phyloP scores from a whole-genome alignment of 345 rosid genomes.

The Eucalyptus rudis region DNA sequence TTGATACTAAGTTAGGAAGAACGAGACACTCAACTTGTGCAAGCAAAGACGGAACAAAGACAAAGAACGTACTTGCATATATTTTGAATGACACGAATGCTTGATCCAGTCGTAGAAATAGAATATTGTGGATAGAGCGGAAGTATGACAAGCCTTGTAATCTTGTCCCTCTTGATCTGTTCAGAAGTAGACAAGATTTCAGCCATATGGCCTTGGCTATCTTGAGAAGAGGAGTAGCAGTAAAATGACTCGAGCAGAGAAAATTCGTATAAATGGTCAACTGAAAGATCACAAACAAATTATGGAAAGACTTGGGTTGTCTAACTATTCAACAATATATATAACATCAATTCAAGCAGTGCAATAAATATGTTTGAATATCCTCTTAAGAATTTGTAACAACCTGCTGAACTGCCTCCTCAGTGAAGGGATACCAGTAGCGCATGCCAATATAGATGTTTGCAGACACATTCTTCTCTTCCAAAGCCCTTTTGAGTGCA shows the following conservation, averaged over 20 bases:
- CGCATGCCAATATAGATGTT: constrained; percentile 84
- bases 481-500: constrained; percentile 51
- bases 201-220: not conserved
- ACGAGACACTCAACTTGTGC: not conserved
- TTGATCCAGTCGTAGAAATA: constrained; percentile 91
- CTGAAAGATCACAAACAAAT: not conserved
- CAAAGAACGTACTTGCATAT: constrained; percentile 35
- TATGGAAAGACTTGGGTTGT: not conserved
- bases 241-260: not conserved
- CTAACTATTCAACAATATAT: not conserved
- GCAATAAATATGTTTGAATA: not conserved
- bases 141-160: constrained; percentile 82
- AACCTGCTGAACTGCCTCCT: constrained; percentile 85
- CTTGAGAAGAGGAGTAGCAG: not conserved
- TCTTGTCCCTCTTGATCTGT: constrained; percentile 70
- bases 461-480: constrained; percentile 45
- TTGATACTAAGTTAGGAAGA: not conserved
- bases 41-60: not conserved
- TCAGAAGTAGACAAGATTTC: not conserved
- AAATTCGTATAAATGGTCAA: not conserved
- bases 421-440: constrained; percentile 91
- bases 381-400: not conserved
- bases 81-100: constrained; percentile 67
- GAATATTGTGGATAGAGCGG: constrained; percentile 97
- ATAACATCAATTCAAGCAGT: not conserved